These are phyloP conservation scores for Reutealis trisperma DNA, from an alignment of 345 rosid species.

Conservation along the genomic window DNA sequence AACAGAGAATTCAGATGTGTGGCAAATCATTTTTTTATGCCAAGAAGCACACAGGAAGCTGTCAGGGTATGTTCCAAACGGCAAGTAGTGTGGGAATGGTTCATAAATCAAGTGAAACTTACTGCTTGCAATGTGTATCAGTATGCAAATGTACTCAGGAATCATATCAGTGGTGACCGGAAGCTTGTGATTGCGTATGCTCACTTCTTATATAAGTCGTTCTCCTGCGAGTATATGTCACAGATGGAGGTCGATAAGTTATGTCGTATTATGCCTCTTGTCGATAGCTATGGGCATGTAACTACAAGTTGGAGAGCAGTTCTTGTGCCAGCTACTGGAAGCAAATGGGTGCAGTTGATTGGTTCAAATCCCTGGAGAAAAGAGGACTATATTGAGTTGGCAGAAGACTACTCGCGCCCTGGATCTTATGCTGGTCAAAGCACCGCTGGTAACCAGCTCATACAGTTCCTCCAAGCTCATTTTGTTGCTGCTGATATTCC, in stretches of 20 bases:
- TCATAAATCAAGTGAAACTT: slow-evolving; percentile 22
- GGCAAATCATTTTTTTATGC: slow-evolving; percentile 44
- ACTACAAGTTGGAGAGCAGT: slow-evolving; percentile 25
- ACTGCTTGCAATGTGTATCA: slow-evolving; percentile 20
- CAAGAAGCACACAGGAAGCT: slow-evolving; percentile 40
- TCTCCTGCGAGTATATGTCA: slow-evolving; percentile 22
- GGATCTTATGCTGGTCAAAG: slow-evolving; percentile 40
- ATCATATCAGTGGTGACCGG: slow-evolving; percentile 25
- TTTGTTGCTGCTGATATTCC: slow-evolving; percentile 55
- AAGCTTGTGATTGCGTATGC: slow-evolving; percentile 47
- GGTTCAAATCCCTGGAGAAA: slow-evolving; percentile 57
- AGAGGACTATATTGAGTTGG: slow-evolving; percentile 47
- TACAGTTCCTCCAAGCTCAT: slow-evolving; percentile 39
- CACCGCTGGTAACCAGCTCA: slow-evolving; percentile 36
- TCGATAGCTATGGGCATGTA: slow-evolving; percentile 51
- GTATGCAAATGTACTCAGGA: slow-evolving; percentile 31
- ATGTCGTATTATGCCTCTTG: slow-evolving; percentile 50
- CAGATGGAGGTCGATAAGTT: slow-evolving; percentile 18
- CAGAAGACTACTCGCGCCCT: slow-evolving; percentile 47
- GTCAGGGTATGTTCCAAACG: slow-evolving; percentile 20
- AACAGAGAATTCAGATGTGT: slow-evolving; percentile 45
- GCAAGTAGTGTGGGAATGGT: slow-evolving; percentile 45
- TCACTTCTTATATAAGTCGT: slow-evolving; percentile 60
- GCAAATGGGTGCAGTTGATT: slow-evolving; percentile 61
- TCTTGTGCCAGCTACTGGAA: slow-evolving; percentile 66